Percentiles rank a stretch among this genome's conserved stretches.
Conservation (phyloP, 352 stramenopile genomes). For the Globisporangium cederbergense region DNA sequence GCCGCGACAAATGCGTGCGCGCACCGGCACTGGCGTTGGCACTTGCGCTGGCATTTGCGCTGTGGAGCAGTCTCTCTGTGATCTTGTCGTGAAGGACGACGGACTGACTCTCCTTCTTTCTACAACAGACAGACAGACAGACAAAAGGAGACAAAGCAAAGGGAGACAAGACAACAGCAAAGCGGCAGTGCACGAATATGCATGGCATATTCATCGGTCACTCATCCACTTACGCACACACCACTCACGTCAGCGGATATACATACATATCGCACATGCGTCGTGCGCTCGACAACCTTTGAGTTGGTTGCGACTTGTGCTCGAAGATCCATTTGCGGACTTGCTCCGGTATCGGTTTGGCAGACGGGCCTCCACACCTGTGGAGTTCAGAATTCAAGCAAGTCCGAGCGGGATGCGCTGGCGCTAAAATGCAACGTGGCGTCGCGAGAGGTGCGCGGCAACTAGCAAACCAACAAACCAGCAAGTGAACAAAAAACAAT, state of each 20-base stretch:
- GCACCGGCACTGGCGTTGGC: too few species aligned
- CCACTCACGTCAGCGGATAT: background rate
- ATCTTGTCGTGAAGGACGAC: too few species aligned
- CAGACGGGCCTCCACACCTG: too few species aligned
- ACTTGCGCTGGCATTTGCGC: too few species aligned
- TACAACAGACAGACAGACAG: background rate
- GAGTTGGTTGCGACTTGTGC: background rate
- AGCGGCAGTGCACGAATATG: background rate
- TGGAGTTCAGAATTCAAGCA: background rate
- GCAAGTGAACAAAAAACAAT: too few species aligned
- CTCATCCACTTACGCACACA: slow-evolving; percentile 1
- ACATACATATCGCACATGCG: slow-evolving; percentile 11
- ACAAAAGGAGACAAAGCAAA: background rate
- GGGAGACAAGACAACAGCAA: background rate
- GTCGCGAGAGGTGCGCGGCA: background rate
- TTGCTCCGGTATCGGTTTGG: too few species aligned
- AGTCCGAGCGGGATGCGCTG: background rate
- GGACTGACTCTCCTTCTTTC: too few species aligned
- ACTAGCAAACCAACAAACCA: too few species aligned
- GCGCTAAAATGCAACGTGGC: background rate
- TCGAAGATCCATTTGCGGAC: background rate
- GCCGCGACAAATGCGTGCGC: too few species aligned
- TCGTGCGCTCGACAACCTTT: background rate
- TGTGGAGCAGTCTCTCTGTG: too few species aligned
- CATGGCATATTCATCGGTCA: background rate